Base-by-base conservation (phyloP, 352 stramenopile species). In the Pythium dissotocum region DNA sequence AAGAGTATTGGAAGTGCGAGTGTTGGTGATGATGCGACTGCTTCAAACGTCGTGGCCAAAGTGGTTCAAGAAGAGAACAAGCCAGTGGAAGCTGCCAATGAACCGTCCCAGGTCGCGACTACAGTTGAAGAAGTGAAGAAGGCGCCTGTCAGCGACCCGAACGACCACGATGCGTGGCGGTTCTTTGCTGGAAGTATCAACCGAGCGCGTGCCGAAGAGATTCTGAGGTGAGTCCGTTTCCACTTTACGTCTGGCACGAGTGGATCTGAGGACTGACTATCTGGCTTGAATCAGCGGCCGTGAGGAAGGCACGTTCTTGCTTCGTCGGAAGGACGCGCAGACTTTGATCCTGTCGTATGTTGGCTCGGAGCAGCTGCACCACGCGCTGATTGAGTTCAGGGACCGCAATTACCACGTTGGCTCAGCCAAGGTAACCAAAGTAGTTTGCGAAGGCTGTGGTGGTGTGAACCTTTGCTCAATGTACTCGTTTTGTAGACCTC, bases 331-430 rank as follows among this genome's bases (percentile, higher is more conserved):
- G 53, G 85, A 95, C 65, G 79, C 85, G 1, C 83, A 87, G 55
- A 95, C 87, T 42, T 63, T 95, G 26, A 79, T 95, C 49, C 70
- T 95, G n/a, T 95, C 87, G 51, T 95, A 95, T 40, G 62, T 90
- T 9, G 84, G 86, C 0, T 49, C 67, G 0, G 67, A 75, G 8
- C 81, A 95, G 44, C 74, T 91, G n/a, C 87, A 94, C 58, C 87
- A 95, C 59, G 87, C 91, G 33, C 75, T 95, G 1, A 87, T 95
- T 32, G 87, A 93, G 64, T 95, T 75, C 60, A 73, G 80, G 6
- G 77, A 85, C 44, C 78, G 87, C 38, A 76, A 72, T 59, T 95
- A 94, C 60, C 83, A 93, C 58, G 79, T 95, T 30, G 87, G 87
- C 1, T 85, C 85, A 5, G 85, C 87, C 33, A 93, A 91, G 77